A percentile compares a stretch with the other conserved stretches of the same genome.
Conservation (phyloP, 1,284 basidiomycete species). For the Fistulina hepatica region DNA sequence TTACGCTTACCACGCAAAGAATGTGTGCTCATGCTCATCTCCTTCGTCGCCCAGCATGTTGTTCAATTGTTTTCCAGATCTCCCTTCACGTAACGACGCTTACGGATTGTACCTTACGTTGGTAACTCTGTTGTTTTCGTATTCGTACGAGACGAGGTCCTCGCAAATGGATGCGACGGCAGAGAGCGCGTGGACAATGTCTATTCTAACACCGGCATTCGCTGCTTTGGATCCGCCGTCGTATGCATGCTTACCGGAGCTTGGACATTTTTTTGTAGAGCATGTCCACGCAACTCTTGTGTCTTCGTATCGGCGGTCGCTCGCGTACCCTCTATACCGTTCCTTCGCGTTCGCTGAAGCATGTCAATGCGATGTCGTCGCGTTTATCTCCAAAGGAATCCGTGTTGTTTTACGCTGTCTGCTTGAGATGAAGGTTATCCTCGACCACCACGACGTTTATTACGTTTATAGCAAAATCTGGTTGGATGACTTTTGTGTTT, state of each 20-base stretch:
- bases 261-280: constrained; percentile 8
- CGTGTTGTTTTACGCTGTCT: constrained; percentile 50
- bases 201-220: constrained; percentile 58
- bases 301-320: constrained; percentile 58
- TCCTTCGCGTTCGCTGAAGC: constrained; percentile 60
- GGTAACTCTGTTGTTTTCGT: constrained; percentile 58
- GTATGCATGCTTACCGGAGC: constrained; percentile 20
- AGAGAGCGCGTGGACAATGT: constrained; percentile 77
- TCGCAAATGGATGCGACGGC: constrained; percentile 66
- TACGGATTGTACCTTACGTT: constrained; percentile 57
- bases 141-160: constrained; percentile 66
- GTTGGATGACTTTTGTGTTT: constrained; percentile 70
- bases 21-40: constrained; percentile 41
- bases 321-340: constrained; percentile 67
- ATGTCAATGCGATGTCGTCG: constrained; percentile 53
- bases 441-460: constrained; percentile 73
- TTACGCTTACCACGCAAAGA: constrained; percentile 64
- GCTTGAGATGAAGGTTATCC: constrained; percentile 54
- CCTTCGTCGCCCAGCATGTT: constrained; percentile 6
- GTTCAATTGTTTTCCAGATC: constrained; percentile 33
- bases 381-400: constrained; percentile 47
- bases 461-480: constrained; percentile 76
- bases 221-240: constrained; percentile 65
- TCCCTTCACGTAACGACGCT: constrained; percentile 42
- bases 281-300: constrained; percentile 35